Percentiles rank a stretch among this genome's conserved stretches.
Conservation (phyloP, 768 basidiomycete genomes). For the Solioccasus polychromus region DNA sequence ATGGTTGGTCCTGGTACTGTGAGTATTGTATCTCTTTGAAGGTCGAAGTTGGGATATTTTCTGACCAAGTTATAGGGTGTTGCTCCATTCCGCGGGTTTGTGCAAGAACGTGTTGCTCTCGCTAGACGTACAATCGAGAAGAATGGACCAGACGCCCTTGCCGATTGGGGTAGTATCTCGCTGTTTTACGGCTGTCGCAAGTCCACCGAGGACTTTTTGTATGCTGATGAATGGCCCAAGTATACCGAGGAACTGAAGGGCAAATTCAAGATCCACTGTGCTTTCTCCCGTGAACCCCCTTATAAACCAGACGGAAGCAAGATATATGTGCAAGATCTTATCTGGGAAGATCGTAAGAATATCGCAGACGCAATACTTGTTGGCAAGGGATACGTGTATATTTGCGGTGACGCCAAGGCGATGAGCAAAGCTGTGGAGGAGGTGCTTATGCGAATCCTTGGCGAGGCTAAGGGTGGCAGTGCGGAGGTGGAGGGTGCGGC, state of each 20-base stretch:
- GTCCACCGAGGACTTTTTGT: slow-evolving; percentile 87
- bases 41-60: background rate
- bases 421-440: slow-evolving; percentile 98
- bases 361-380: slow-evolving; percentile 88
- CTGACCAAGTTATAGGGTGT: slow-evolving; percentile 66
- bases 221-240: slow-evolving; percentile 91
- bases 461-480: slow-evolving; percentile 90
- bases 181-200: slow-evolving; percentile 97
- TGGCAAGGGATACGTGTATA: slow-evolving; percentile 96
- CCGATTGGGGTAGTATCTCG: slow-evolving; percentile 92
- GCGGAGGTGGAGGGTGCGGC: slow-evolving; percentile 85
- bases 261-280: slow-evolving; percentile 85
- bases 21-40: slow-evolving; percentile 38
- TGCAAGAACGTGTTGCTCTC: slow-evolving; percentile 96
- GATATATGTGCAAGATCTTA: slow-evolving; percentile 97
- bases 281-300: slow-evolving; percentile 87
- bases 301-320: slow-evolving; percentile 90
- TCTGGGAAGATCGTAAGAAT: slow-evolving; percentile 82
- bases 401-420: slow-evolving; percentile 94
- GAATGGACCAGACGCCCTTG: slow-evolving; percentile 89
- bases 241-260: slow-evolving; percentile 85
- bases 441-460: slow-evolving; percentile 76
- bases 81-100: slow-evolving; percentile 98
- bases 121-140: slow-evolving; percentile 94
- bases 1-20: slow-evolving; percentile 99